Conservation (phyloP, 2,329 filamentous ascomycete genomes). For the Camptophora hylomeconis region DNA sequence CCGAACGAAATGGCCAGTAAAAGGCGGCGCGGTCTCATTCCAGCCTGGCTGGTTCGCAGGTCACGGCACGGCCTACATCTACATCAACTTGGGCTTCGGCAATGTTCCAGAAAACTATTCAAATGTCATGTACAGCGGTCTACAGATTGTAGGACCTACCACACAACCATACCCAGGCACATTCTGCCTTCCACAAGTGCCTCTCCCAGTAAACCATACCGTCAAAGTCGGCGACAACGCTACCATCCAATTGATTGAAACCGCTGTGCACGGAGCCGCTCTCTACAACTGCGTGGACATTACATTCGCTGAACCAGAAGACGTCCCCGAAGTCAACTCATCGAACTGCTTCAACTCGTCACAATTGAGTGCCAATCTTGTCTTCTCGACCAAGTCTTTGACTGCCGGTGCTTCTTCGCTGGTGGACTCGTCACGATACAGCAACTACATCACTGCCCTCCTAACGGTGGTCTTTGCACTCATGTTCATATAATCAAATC, state of each 20-base stretch:
- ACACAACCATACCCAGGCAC: conserved; percentile 78
- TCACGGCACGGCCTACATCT: conserved; percentile 68
- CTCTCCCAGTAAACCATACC: conserved; percentile 57
- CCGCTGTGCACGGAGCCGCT: conserved; percentile 69
- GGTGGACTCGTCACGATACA: too few relatives aligned
- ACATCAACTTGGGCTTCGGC: conserved; percentile 82
- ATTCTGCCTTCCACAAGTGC: conserved; percentile 81
- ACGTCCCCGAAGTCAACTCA: conserved; percentile 62
- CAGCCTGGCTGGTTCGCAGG: conserved; percentile 96
- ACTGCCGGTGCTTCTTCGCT: background rate
- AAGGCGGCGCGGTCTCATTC: conserved; percentile 73
- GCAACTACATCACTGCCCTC: too few relatives aligned
- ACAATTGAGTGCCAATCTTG: conserved; percentile 59
- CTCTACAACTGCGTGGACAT: conserved; percentile 89
- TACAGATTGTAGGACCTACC: conserved; percentile 69
- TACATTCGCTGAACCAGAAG: conserved; percentile 68
- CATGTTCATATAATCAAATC: too few relatives aligned
- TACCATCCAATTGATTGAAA: conserved; percentile 78
- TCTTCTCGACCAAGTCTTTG: conserved; percentile 40
- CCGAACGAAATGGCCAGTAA: conserved; percentile 81
- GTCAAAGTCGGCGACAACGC: conserved; percentile 75
- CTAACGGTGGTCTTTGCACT: too few relatives aligned
- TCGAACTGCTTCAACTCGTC: conserved; percentile 83
- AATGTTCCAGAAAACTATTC: conserved; percentile 79
- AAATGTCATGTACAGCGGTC: conserved; percentile 62